Evolutionary conservation across 129 eudicot species (phyloP), one percentile per base, ranked within the genome.

Genomic region (Helichrysum umbraculigerum): DNA sequence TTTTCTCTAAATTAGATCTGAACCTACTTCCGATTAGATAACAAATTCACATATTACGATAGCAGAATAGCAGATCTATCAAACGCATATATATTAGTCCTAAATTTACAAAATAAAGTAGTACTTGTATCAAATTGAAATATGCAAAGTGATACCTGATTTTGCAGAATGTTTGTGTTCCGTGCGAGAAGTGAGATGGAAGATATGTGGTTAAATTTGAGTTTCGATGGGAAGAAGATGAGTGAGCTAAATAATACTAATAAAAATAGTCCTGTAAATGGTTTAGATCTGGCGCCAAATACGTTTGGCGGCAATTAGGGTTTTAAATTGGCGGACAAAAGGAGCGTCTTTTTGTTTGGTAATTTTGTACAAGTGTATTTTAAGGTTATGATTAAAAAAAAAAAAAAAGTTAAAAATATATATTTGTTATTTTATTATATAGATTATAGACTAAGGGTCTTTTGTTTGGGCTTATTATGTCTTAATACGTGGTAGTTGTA

Each of bases 251-350:
- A 44, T 44, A 3, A 30, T 9, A 22, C 33, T 21, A 10, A 62
- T 14, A 29, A 28, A 10, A 22, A 25, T 4, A 61, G 4, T 32
- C 0, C 28, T 25, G 32, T 51, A 12, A 64, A 16, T 63, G 28
- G 39, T 71, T 41, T 30, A 75, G 81, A 71, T 73, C 73, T 85
- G 78, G 89, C 89, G 89, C 89, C 79, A 87, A 25, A 84, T 47
- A 56, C 6, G 70, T 34, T 79, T 87, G 88, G 91, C 91, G 91
- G 91, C 88, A 84, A 84, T 51, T 76, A 87, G 88, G 88, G 86
- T 74, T 84, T 81, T 80, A 80, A 44, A 56, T 74, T 67, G 54
- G 30, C 47, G 7, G 54, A 75, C 58, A 56, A 41, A 52, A 52
- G 0, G 59, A 8, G 28, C 41, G 37, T 8, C 1, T 2, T 74